These are phyloP conservation scores for Solanum bulbocastanum DNA, from an alignment of 257 asterid genomes.

Conservation along the genomic window DNA sequence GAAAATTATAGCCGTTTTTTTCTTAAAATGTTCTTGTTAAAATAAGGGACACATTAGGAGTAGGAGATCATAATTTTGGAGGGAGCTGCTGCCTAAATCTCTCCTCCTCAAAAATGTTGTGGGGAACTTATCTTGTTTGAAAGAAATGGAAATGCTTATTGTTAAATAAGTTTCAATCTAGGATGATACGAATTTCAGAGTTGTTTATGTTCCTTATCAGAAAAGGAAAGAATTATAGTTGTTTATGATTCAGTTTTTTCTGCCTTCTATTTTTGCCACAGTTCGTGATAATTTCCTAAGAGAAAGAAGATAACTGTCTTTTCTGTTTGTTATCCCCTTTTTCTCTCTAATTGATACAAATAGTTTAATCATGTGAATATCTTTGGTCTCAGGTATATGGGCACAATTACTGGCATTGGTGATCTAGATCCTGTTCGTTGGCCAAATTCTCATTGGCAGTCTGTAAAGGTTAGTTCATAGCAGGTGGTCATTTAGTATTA, in stretches of 20 bases:
- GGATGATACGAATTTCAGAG: background rate
- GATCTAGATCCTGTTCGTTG: slow-evolving; percentile 88
- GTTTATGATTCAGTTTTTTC: background rate
- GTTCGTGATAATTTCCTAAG: background rate
- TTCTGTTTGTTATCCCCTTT: background rate
- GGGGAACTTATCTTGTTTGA: background rate
- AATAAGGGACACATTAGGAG: background rate
- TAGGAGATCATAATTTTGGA: background rate
- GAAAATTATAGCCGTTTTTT: background rate
- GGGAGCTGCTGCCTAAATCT: background rate
- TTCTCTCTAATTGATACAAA: background rate
- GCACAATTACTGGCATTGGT: slow-evolving; percentile 75
- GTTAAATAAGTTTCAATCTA: background rate
- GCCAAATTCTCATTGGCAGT: slow-evolving; percentile 91
- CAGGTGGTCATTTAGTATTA: background rate
- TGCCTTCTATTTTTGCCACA: background rate
- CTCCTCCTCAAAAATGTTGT: background rate
- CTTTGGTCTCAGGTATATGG: slow-evolving; percentile 64
- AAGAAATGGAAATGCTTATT: background rate
- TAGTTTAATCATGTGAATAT: background rate
- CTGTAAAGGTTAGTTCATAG: slow-evolving; percentile 54
- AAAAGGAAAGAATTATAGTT: background rate
- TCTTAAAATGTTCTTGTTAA: background rate
- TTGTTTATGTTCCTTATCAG: background rate
- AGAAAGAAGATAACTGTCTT: background rate